Percentiles rank a stretch among this genome's conserved stretches.
phyloP scores from a whole-genome alignment of 768 basidiomycete genomes.

The Suillus occidentalis region DNA sequence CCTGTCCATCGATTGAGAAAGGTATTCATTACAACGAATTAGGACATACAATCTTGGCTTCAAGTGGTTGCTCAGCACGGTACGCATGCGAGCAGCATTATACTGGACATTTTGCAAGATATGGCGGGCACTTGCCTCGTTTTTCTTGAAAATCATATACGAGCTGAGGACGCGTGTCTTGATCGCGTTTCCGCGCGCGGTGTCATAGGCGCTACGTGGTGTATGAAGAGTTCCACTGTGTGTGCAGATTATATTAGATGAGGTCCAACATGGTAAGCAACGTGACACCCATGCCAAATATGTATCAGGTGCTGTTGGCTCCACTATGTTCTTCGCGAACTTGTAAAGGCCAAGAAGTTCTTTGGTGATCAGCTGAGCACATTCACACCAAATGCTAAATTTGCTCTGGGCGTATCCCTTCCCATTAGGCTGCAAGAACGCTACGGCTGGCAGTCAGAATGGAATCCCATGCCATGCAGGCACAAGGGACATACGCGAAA shows the following conservation, averaged over 20 bases:
- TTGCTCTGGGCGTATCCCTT: conserved; percentile 47
- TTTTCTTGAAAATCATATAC: neutral
- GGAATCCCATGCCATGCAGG: neutral
- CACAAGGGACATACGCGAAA: conserved; percentile 22
- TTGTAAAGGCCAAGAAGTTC: conserved; percentile 38
- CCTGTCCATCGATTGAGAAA: conserved; percentile 17
- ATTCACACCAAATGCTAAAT: conserved; percentile 39
- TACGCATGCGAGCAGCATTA: conserved; percentile 8
- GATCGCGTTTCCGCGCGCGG: conserved; percentile 21
- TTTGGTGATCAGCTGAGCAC: conserved; percentile 37
- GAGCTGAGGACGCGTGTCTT: conserved; percentile 18
- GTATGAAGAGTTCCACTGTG: conserved; percentile 36
- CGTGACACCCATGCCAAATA: conserved; percentile 32
- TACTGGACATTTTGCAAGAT: conserved; percentile 12
- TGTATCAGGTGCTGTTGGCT: conserved; percentile 9
- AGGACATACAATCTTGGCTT: conserved; percentile 22
- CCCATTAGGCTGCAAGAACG: conserved; percentile 36
- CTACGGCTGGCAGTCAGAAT: conserved; percentile 25
- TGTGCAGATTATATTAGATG: neutral
- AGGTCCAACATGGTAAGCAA: neutral
- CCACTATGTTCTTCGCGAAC: conserved; percentile 36
- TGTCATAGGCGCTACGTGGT: conserved; percentile 15
- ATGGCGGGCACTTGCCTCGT: neutral
- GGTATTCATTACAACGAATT: neutral
- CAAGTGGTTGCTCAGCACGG: conserved; percentile 10